Percentiles rank a stretch among this genome's conserved stretches.
These are phyloP conservation scores for Gynochthodes officinalis DNA, from an alignment of 257 asterid species.

Conservation along the genomic window DNA sequence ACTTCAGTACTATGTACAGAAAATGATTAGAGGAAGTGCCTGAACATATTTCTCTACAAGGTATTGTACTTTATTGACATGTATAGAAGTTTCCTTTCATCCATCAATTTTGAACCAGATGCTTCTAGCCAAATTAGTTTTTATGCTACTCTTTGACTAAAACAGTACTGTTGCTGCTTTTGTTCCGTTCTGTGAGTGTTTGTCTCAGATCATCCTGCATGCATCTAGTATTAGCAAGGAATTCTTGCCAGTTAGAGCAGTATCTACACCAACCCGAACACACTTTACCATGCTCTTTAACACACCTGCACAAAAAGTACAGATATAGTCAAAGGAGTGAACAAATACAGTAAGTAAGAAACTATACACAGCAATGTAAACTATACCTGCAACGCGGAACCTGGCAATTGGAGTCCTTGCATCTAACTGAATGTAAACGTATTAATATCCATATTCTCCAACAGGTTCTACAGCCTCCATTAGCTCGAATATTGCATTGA, in stretches of 20 bases:
- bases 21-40: not conserved
- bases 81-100: not conserved
- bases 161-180: not conserved
- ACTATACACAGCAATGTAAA: slow-evolving; percentile 6
- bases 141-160: not conserved
- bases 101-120: not conserved
- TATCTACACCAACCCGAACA: not conserved
- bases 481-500: slow-evolving; percentile 26
- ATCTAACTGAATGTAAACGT: slow-evolving; percentile 33
- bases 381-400: slow-evolving; percentile 49
- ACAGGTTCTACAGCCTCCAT: slow-evolving; percentile 43
- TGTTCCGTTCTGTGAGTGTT: not conserved
- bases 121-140: not conserved
- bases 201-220: not conserved
- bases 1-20: not conserved
- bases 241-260: not conserved
- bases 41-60: not conserved
- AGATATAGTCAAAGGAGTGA: not conserved
- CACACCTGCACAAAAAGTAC: slow-evolving; percentile 16
- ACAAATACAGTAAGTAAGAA: slow-evolving; percentile 6
- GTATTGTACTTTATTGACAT: slow-evolving; percentile 8
- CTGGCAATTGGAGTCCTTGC: slow-evolving; percentile 36
- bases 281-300: not conserved
- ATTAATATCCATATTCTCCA: slow-evolving; percentile 39
- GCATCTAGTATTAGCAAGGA: not conserved